These are phyloP conservation scores for Didymella segeticola DNA, from an alignment of 2,329 filamentous ascomycete species.

Conservation along the genomic window DNA sequence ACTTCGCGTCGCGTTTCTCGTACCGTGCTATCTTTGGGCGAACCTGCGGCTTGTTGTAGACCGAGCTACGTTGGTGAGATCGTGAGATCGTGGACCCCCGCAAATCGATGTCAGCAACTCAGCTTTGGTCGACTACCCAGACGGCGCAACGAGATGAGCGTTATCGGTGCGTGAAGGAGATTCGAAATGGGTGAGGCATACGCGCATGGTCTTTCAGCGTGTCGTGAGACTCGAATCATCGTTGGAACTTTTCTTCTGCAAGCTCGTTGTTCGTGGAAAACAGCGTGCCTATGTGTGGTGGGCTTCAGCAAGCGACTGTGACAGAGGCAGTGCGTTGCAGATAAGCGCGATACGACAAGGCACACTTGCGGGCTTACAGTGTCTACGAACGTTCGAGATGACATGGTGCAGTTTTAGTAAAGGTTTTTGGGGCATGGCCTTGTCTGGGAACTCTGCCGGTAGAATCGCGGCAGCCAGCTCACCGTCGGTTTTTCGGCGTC, in stretches of 20 bases:
- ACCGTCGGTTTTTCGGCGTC: background rate
- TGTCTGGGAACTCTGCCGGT: background rate
- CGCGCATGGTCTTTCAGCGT: background rate
- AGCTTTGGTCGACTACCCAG: slow-evolving; percentile 7
- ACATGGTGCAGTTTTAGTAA: background rate
- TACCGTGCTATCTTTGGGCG: slow-evolving; percentile 14
- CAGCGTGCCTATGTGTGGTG: background rate
- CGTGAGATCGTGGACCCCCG: slow-evolving; percentile 1
- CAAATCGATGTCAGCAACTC: slow-evolving; percentile 6
- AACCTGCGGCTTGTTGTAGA: slow-evolving; percentile 3
- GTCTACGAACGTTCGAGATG: background rate
- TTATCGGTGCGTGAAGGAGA: background rate
- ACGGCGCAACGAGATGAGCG: background rate
- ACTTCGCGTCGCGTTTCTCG: slow-evolving; percentile 33
- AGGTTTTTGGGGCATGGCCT: background rate
- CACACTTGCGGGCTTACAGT: background rate
- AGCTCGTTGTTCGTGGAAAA: background rate
- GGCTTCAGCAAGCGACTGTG: background rate
- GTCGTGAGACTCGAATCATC: background rate
- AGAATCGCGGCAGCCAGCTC: background rate
- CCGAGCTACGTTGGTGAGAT: slow-evolving; percentile 10
- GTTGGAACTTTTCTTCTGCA: background rate
- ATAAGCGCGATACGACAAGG: background rate
- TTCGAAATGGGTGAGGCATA: too few species aligned
- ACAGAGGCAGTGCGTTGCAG: background rate